A percentile compares a stretch with the other conserved stretches of the same genome.
Evolutionary conservation across 768 basidiomycete species (phyloP).

Genomic region (Hericium rajendrae): DNA sequence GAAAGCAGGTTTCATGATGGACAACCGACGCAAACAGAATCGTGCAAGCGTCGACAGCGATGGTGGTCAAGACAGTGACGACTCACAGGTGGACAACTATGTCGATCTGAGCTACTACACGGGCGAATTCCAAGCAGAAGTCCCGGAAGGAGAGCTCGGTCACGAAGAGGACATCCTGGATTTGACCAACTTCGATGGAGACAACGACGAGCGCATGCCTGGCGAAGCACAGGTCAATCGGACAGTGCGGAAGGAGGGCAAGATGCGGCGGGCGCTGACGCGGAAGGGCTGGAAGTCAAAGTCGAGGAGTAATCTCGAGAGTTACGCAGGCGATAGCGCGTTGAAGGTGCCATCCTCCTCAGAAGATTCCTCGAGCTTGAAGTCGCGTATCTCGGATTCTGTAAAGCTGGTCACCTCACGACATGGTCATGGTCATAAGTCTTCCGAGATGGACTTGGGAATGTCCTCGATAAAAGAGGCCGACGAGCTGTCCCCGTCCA

Average conservation of each 20-base stretch:
- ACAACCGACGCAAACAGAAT: not conserved
- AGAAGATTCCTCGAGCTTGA: not conserved
- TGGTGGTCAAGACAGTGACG: conserved; percentile 21
- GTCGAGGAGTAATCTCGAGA: not conserved
- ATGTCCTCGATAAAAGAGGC: not conserved
- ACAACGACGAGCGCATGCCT: conserved; percentile 47
- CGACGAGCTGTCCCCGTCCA: not conserved
- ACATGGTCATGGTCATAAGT: not conserved
- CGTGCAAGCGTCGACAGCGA: conserved; percentile 14
- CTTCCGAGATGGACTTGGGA: not conserved
- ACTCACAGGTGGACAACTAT: conserved; percentile 20
- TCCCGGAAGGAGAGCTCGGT: conserved; percentile 26
- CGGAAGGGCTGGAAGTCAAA: conserved; percentile 19
- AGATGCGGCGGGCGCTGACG: conserved; percentile 40
- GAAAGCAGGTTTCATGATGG: not conserved
- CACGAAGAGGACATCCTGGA: conserved; percentile 49
- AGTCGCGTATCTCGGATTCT: not conserved
- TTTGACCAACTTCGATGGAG: conserved; percentile 72
- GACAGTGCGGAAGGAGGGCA: conserved; percentile 51
- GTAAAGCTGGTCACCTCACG: not conserved
- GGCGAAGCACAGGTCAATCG: conserved; percentile 47
- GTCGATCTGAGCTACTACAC: conserved; percentile 36
- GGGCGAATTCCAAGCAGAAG: conserved; percentile 19
- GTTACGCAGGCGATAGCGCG: not conserved
- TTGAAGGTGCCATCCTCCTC: not conserved